Conservation (phyloP, 345 rosid genomes). For the Brassica napus region DNA sequence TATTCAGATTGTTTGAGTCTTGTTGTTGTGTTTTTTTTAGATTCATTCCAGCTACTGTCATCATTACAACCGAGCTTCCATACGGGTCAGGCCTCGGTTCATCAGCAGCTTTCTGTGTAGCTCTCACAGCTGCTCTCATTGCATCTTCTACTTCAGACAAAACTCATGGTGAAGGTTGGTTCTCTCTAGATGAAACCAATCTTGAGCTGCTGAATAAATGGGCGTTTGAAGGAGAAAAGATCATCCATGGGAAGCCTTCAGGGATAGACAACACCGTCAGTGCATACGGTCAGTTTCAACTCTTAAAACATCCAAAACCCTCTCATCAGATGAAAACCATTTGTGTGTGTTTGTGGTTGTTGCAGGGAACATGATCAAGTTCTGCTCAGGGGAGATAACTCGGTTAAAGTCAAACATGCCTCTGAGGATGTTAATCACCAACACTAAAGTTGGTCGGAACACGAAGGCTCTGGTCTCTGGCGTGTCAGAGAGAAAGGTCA, state of each 20-base stretch:
- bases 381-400: conserved; percentile 68
- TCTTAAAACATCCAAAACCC: background rate
- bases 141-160: conserved; percentile 52
- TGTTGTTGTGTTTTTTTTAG: conserved; percentile 41
- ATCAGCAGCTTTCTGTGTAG: conserved; percentile 83
- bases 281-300: conserved; percentile 78
- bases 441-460: conserved; percentile 86
- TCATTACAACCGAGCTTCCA: conserved; percentile 81
- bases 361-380: conserved; percentile 90
- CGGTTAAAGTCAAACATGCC: conserved; percentile 60
- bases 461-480: conserved; percentile 89
- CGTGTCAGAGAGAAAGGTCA: conserved; percentile 69
- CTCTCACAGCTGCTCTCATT: conserved; percentile 75
- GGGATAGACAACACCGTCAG: conserved; percentile 98
- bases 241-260: conserved; percentile 94
- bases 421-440: conserved; percentile 81
- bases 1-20: background rate
- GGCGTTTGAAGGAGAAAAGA: conserved; percentile 97
- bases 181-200: conserved; percentile 47
- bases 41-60: conserved; percentile 70
- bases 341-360: conserved; percentile 5
- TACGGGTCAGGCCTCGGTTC: conserved; percentile 92
- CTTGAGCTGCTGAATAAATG: conserved; percentile 80
- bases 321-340: background rate
- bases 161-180: conserved; percentile 53